Percentiles rank a stretch among this genome's conserved stretches.
These are phyloP conservation scores for Pythium coloratum DNA, from an alignment of 352 stramenopile genomes.

Conservation along the genomic window DNA sequence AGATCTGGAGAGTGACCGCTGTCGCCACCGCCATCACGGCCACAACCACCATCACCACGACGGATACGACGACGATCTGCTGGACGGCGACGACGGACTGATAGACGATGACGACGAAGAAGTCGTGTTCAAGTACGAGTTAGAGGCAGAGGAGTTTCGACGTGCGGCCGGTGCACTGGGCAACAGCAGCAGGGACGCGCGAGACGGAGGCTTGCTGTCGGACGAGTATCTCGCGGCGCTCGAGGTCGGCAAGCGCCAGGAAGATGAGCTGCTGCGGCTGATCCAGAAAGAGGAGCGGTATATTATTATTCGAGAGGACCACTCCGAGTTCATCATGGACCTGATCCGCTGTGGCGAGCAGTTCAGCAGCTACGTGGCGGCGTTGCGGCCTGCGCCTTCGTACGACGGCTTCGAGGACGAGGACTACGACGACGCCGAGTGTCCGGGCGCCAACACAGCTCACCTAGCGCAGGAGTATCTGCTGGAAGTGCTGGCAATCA, in stretches of 20 bases:
- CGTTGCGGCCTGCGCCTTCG: constrained; percentile 30
- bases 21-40: constrained; percentile 14
- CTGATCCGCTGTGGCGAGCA: constrained; percentile 76
- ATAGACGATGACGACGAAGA: constrained; percentile 65
- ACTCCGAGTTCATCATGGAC: constrained; percentile 81
- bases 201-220: constrained; percentile 43
- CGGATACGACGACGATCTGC: constrained; percentile 31
- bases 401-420: constrained; percentile 45
- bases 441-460: constrained; percentile 72
- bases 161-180: constrained; percentile 5
- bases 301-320: constrained; percentile 83
- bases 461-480: constrained; percentile 78
- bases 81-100: constrained; percentile 6
- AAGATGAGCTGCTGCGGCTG: constrained; percentile 70
- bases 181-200: neutral
- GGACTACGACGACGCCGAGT: constrained; percentile 57
- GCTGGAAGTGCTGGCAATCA: constrained; percentile 75
- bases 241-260: constrained; percentile 62
- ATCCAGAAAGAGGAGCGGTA: constrained; percentile 81
- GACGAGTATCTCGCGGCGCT: constrained; percentile 67
- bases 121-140: constrained; percentile 74
- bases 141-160: constrained; percentile 47
- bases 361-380: constrained; percentile 62
- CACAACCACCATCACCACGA: constrained; percentile 44
- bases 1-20: neutral